Evolutionary conservation across 1,284 basidiomycete species (phyloP).

Genomic region (Veloboletus limbatus): DNA sequence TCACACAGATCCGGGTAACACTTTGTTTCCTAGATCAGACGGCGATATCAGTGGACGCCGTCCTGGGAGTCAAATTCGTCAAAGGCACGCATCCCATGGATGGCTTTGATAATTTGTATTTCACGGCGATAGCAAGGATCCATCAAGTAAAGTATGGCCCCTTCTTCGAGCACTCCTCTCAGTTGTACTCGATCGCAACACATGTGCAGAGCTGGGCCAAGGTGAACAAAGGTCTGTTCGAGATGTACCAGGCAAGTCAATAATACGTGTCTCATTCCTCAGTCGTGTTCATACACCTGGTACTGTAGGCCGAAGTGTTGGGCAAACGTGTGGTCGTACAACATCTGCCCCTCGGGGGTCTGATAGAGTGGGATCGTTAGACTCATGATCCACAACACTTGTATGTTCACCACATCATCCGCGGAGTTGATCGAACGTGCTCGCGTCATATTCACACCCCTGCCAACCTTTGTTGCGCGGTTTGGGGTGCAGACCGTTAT

Average conservation of each 20-base stretch:
- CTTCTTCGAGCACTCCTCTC: slow-evolving; percentile 91
- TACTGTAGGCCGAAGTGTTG: slow-evolving; percentile 84
- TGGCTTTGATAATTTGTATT: slow-evolving; percentile 64
- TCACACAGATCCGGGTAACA: slow-evolving; percentile 16
- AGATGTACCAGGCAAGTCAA: slow-evolving; percentile 83
- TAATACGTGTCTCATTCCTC: not conserved
- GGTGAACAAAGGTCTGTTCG: slow-evolving; percentile 85
- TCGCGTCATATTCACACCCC: slow-evolving; percentile 20
- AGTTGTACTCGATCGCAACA: slow-evolving; percentile 82
- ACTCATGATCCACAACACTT: not conserved
- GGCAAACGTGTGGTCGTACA: slow-evolving; percentile 96
- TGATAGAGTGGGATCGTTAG: slow-evolving; percentile 60
- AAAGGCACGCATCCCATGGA: slow-evolving; percentile 33
- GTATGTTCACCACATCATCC: slow-evolving; percentile 9
- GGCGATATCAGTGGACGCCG: slow-evolving; percentile 55
- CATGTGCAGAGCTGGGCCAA: slow-evolving; percentile 88
- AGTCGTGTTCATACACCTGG: slow-evolving; percentile 1
- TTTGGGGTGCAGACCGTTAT: slow-evolving; percentile 1
- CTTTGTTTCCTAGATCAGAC: slow-evolving; percentile 46
- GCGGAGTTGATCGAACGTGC: slow-evolving; percentile 21
- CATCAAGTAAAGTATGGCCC: slow-evolving; percentile 81
- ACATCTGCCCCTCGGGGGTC: slow-evolving; percentile 85
- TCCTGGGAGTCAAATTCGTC: slow-evolving; percentile 52
- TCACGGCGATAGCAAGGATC: slow-evolving; percentile 78
- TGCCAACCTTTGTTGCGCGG: slow-evolving; percentile 7